phyloP scores from a whole-genome alignment of 345 rosid species.

The Cardamine resedifolia region DNA sequence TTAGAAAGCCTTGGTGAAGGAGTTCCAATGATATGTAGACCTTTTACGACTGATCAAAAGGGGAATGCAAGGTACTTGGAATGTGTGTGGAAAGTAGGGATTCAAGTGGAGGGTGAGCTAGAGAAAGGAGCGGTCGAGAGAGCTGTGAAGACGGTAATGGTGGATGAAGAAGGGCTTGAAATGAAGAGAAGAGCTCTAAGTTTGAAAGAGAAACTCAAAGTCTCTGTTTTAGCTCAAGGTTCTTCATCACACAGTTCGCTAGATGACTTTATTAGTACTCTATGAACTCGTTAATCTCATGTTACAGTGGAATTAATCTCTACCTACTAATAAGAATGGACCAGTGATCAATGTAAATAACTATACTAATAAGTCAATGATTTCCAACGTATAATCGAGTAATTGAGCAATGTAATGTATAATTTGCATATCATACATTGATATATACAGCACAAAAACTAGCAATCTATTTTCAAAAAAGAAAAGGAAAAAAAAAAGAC shows the following conservation, averaged over 20 bases:
- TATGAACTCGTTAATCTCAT: neutral
- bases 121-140: neutral
- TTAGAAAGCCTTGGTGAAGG: conserved; percentile 40
- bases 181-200: conserved; percentile 2
- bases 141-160: conserved; percentile 18
- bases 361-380: neutral
- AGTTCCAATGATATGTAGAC: conserved; percentile 49
- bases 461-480: too few relatives aligned
- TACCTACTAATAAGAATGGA: too few relatives aligned
- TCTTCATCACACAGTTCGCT: conserved; percentile 7
- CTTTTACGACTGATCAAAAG: conserved; percentile 44
- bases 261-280: neutral
- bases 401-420: too few relatives aligned
- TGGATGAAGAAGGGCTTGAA: conserved; percentile 12
- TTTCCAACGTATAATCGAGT: too few relatives aligned
- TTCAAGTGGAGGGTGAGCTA: conserved; percentile 27
- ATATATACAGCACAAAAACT: too few relatives aligned
- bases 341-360: neutral
- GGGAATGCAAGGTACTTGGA: conserved; percentile 44
- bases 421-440: too few relatives aligned
- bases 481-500: too few relatives aligned
- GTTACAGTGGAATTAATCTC: neutral
- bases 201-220: conserved; percentile 21
- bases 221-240: neutral
- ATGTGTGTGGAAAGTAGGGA: conserved; percentile 45